Percentiles rank a stretch among this genome's conserved stretches.
These are phyloP conservation scores for Euclidium syriacum DNA, from an alignment of 345 rosid species.

Conservation along the genomic window DNA sequence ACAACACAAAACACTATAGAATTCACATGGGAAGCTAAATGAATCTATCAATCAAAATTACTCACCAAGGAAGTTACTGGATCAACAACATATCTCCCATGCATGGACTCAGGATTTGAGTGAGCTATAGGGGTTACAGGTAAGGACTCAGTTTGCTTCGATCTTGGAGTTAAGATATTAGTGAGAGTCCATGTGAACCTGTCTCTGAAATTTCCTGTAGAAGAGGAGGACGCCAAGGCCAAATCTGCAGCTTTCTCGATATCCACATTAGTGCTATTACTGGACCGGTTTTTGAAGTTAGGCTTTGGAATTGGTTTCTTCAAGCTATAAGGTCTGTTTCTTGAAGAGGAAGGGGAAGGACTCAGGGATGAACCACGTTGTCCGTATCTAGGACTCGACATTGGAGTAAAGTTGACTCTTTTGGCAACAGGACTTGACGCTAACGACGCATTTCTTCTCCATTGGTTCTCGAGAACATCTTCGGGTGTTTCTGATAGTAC, in stretches of 20 bases:
- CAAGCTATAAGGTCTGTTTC: conserved; percentile 40
- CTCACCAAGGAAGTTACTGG: conserved; percentile 43
- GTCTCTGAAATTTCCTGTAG: conserved; percentile 47
- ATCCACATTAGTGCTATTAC: conserved; percentile 37
- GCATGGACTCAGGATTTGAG: conserved; percentile 91
- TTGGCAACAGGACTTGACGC: conserved; percentile 57
- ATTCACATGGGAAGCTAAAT: conserved; percentile 13
- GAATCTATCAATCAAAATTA: conserved; percentile 12
- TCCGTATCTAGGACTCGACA: conserved; percentile 54
- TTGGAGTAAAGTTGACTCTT: conserved; percentile 78
- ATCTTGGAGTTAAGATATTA: conserved; percentile 50
- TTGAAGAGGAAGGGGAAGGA: conserved; percentile 40
- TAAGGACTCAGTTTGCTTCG: conserved; percentile 53
- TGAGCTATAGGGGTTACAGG: conserved; percentile 66
- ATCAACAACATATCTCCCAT: conserved; percentile 49
- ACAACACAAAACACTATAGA: not conserved
- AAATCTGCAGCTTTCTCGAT: conserved; percentile 72
- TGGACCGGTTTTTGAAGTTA: conserved; percentile 62
- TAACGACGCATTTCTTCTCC: conserved; percentile 40
- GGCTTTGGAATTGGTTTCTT: conserved; percentile 68
- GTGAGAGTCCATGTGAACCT: conserved; percentile 51
- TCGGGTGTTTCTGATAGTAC: conserved; percentile 43
- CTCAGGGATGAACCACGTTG: conserved; percentile 23
- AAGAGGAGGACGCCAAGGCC: conserved; percentile 46
- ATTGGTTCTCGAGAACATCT: conserved; percentile 35